Evolutionary conservation across 331 rosid genomes (phyloP).

Genomic region (Stylosanthes scabra): DNA sequence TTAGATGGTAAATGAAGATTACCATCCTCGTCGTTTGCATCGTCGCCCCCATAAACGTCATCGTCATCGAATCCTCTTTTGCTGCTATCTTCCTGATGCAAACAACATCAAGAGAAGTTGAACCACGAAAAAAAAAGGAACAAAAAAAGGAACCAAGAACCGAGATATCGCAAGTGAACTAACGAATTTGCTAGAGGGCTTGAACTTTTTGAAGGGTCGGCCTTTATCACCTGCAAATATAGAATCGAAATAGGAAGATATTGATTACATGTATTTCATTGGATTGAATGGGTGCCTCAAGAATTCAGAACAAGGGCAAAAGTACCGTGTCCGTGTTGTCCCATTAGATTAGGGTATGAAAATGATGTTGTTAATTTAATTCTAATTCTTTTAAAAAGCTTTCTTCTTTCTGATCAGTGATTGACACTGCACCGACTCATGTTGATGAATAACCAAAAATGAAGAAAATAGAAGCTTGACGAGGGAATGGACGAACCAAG

Average conservation of each 20-base stretch:
- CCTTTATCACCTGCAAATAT: constrained; percentile 71
- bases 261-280: background rate
- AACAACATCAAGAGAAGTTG: background rate
- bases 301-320: background rate
- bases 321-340: constrained; percentile 48
- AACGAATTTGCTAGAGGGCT: constrained; percentile 57
- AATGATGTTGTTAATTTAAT: background rate
- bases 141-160: background rate
- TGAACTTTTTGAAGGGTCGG: constrained; percentile 71
- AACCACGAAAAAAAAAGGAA: background rate
- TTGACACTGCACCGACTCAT: background rate
- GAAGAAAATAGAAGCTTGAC: background rate
- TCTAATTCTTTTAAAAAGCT: background rate
- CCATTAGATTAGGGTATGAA: constrained; percentile 19
- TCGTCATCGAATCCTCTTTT: constrained; percentile 52
- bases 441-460: background rate
- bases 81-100: constrained; percentile 64
- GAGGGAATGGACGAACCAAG: background rate
- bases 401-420: background rate
- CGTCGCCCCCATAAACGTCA: constrained; percentile 62
- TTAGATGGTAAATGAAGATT: constrained; percentile 1
- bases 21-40: constrained; percentile 76
- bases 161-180: constrained; percentile 10
- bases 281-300: background rate
- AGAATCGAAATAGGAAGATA: constrained; percentile 20